A percentile compares a stretch with the other conserved stretches of the same genome.
Conservation (phyloP, 768 basidiomycete genomes). For the Kwoniella pini region DNA sequence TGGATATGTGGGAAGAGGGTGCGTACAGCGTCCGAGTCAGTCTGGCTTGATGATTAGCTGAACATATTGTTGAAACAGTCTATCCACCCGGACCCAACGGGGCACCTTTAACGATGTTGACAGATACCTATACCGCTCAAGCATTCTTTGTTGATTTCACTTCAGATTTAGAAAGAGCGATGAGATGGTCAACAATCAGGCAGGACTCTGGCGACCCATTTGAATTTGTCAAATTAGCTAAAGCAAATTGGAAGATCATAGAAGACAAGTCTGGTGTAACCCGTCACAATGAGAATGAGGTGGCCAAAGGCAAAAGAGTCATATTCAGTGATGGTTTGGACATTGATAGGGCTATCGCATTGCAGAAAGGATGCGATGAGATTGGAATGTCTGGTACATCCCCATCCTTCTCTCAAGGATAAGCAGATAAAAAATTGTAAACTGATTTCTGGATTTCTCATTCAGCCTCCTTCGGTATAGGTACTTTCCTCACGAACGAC, state of each 20-base stretch:
- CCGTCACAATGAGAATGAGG: conserved; percentile 19
- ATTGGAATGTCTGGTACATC: conserved; percentile 64
- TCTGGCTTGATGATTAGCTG: not conserved
- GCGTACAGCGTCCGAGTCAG: too few species aligned
- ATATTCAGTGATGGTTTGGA: conserved; percentile 83
- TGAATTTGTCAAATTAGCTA: conserved; percentile 72
- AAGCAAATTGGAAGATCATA: conserved; percentile 68
- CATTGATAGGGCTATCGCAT: conserved; percentile 67
- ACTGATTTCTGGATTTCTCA: not conserved
- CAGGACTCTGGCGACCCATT: conserved; percentile 94
- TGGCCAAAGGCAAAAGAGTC: conserved; percentile 64
- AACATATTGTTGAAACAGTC: conserved; percentile 25
- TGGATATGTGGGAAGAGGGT: conserved; percentile 83
- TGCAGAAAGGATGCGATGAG: conserved; percentile 72
- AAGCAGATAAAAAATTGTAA: not conserved
- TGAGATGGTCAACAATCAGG: conserved; percentile 76
- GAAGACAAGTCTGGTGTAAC: conserved; percentile 54
- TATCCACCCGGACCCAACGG: conserved; percentile 54
- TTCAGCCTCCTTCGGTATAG: conserved; percentile 86
- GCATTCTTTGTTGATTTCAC: conserved; percentile 73
- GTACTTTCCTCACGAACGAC: conserved; percentile 89
- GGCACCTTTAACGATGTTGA: conserved; percentile 69
- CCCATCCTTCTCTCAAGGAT: conserved; percentile 33
- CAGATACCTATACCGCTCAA: conserved; percentile 89
- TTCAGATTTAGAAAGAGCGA: conserved; percentile 61